A percentile compares a stretch with the other conserved stretches of the same genome.
Evolutionary conservation across 305 asterid species (phyloP).

Genomic region (Fraxinus dipetala): DNA sequence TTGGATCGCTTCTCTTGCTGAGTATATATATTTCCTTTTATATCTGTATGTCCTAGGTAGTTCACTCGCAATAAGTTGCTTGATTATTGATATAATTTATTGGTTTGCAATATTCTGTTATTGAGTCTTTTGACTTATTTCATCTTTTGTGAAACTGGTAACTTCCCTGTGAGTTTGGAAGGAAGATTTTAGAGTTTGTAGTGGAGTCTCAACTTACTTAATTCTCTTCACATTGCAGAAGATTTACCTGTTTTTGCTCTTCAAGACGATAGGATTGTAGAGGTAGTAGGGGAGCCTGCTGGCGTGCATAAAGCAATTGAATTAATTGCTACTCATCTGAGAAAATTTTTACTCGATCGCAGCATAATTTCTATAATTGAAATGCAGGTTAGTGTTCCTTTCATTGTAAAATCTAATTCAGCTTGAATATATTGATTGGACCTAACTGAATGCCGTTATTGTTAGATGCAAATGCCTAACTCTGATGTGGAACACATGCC

Average conservation of each 20-base stretch:
- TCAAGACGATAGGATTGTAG: slow-evolving; percentile 92
- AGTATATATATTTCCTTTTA: slow-evolving; percentile 1
- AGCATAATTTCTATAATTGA: slow-evolving; percentile 77
- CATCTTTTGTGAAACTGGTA: slow-evolving; percentile 2
- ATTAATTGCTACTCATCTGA: slow-evolving; percentile 74
- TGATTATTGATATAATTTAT: neutral
- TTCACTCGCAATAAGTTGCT: neutral
- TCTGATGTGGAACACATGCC: slow-evolving; percentile 68
- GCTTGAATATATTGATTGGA: slow-evolving; percentile 2
- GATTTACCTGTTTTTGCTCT: slow-evolving; percentile 84
- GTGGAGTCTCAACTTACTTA: neutral
- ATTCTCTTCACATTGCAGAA: slow-evolving; percentile 51
- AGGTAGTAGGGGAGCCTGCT: slow-evolving; percentile 84
- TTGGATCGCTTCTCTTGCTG: slow-evolving; percentile 7
- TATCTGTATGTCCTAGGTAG: slow-evolving; percentile 12
- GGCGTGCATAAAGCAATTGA: slow-evolving; percentile 79
- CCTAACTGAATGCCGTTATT: slow-evolving; percentile 24
- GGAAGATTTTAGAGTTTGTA: neutral
- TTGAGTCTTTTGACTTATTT: neutral
- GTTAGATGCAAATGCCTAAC: slow-evolving; percentile 79
- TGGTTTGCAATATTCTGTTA: neutral
- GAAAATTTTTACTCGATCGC: slow-evolving; percentile 93
- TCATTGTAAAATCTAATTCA: slow-evolving; percentile 12
- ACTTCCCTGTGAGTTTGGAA: slow-evolving; percentile 9
- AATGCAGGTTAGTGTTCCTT: slow-evolving; percentile 63